Evolutionary conservation across 1,284 basidiomycete genomes (phyloP).

Genomic region (Trichosporon faecale): DNA sequence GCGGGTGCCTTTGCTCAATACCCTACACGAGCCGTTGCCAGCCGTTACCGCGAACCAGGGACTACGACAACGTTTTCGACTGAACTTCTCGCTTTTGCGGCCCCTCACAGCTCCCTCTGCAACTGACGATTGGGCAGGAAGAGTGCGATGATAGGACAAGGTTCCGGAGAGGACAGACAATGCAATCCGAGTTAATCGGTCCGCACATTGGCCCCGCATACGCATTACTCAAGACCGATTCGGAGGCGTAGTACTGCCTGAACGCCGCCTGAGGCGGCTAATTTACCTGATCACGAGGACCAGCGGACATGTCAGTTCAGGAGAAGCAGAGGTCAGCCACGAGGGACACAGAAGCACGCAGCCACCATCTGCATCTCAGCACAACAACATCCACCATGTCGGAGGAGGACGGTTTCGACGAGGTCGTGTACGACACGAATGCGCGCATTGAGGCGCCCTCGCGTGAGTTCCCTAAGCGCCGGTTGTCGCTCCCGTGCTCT

Average conservation of each 20-base stretch:
- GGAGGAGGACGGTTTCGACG: neutral
- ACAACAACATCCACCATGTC: constrained; percentile 7
- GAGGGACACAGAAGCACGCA: neutral
- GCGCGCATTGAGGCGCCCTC: neutral
- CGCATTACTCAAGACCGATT: too few relatives aligned
- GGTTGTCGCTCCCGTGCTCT: neutral
- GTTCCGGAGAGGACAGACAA: too few relatives aligned
- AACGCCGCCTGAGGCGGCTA: neutral
- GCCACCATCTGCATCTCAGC: neutral
- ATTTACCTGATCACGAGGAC: neutral
- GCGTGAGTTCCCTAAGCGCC: neutral
- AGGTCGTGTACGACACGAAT: constrained; percentile 7
- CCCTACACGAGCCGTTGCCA: neutral
- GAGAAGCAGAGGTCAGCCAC: neutral
- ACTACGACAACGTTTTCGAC: neutral
- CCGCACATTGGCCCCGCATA: neutral
- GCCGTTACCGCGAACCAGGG: neutral
- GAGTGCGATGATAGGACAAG: too few relatives aligned
- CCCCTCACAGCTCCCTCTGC: neutral
- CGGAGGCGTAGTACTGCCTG: neutral
- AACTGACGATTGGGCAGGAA: neutral
- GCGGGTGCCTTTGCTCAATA: neutral
- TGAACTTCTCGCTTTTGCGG: neutral
- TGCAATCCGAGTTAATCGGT: neutral
- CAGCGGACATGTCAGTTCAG: neutral